Evolutionary conservation across 2,329 filamentous ascomycete genomes (phyloP).

Genomic region (Chaetomium strumarium): DNA sequence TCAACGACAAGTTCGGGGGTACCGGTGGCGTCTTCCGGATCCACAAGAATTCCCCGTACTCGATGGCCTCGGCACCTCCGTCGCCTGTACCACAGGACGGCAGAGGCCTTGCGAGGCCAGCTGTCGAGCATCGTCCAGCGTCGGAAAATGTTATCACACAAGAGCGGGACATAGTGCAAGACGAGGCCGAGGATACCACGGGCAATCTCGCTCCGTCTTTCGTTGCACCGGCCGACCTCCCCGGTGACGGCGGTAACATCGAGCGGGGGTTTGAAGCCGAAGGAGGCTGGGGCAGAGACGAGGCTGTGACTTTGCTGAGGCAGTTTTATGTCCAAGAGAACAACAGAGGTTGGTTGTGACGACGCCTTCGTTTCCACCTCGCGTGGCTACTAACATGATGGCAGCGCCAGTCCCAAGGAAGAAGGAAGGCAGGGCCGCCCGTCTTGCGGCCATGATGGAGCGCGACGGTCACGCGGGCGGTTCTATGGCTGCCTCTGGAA

Average conservation of each 20-base stretch:
- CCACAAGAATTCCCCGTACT: conserved; percentile 55
- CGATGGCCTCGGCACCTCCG: conserved; percentile 37
- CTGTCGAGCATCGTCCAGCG: conserved; percentile 19
- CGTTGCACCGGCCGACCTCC: conserved; percentile 23
- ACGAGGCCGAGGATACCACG: conserved; percentile 8
- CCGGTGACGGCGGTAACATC: conserved; percentile 59
- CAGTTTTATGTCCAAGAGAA: conserved; percentile 99
- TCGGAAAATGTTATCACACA: conserved; percentile 13
- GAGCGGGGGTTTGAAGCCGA: conserved; percentile 76
- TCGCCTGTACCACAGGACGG: conserved; percentile 26
- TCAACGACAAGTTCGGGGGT: conserved; percentile 95
- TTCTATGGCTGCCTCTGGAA: conserved; percentile 16
- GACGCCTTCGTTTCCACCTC: neutral
- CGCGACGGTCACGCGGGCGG: conserved; percentile 31
- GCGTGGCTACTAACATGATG: neutral
- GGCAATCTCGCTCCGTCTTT: neutral
- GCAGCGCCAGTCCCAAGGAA: conserved; percentile 47
- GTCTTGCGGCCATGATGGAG: conserved; percentile 47
- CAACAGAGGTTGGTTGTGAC: conserved; percentile 61
- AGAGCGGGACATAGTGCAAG: conserved; percentile 5
- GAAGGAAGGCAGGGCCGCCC: conserved; percentile 50
- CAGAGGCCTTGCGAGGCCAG: conserved; percentile 26
- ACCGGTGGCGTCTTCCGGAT: conserved; percentile 90
- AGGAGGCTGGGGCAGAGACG: conserved; percentile 82
- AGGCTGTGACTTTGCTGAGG: conserved; percentile 85